A percentile compares a stretch with the other conserved stretches of the same genome.
These are phyloP conservation scores for Mrakia gelida DNA, from an alignment of 768 basidiomycete species.

Conservation along the genomic window DNA sequence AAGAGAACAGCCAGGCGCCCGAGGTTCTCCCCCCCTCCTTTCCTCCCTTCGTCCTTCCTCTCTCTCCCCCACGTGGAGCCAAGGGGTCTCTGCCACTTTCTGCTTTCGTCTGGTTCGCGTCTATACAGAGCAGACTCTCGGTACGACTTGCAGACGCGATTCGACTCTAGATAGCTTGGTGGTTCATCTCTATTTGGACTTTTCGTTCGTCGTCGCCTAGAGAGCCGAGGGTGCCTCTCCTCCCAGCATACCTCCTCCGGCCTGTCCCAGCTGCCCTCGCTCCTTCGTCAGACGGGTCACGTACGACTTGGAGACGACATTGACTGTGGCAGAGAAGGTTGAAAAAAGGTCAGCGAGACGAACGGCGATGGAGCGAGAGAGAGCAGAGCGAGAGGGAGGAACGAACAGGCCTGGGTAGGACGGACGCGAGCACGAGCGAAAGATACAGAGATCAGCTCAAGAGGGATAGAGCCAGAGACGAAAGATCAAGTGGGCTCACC, in stretches of 20 bases:
- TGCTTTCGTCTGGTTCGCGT: no score
- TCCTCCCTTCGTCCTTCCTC: no score
- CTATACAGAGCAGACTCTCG: no score
- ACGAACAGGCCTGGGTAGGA: constrained; percentile 16
- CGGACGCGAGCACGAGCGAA: neutral
- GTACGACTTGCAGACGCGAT: no score
- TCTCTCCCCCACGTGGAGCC: neutral
- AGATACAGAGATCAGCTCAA: neutral
- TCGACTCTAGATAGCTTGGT: no score
- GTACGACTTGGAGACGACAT: constrained; percentile 67
- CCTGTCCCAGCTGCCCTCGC: constrained; percentile 38
- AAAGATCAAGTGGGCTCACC: constrained; percentile 56
- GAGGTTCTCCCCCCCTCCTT: no score
- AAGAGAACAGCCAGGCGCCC: neutral
- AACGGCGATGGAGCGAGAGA: no score
- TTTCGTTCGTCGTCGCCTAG: neutral
- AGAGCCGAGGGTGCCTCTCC: neutral
- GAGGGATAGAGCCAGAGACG: neutral
- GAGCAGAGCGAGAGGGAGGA: neutral
- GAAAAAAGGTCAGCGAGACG: constrained; percentile 4
- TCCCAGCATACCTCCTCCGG: constrained; percentile 24
- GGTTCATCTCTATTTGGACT: neutral
- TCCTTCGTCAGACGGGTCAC: constrained; percentile 57
- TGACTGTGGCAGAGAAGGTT: constrained; percentile 52
- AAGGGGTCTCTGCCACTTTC: neutral